A percentile compares a stretch with the other conserved stretches of the same genome.
These are phyloP conservation scores for Nigrospora sphaerica DNA, from an alignment of 2,329 filamentous ascomycete genomes.

Conservation along the genomic window DNA sequence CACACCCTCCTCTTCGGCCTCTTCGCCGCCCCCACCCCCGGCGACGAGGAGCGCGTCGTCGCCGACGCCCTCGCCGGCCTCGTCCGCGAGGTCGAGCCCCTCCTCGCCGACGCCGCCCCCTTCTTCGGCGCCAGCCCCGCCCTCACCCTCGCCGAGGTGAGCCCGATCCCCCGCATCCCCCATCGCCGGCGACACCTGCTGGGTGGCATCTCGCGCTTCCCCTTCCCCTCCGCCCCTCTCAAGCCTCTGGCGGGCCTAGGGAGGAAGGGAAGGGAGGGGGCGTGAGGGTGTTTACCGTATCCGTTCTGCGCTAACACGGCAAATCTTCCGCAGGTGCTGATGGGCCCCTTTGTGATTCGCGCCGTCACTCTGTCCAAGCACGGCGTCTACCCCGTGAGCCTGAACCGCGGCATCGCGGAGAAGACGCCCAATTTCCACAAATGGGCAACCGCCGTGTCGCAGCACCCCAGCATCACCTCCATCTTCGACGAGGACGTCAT, in stretches of 20 bases:
- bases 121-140: constrained; percentile 5
- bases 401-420: constrained; percentile 1
- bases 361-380: constrained; percentile 5
- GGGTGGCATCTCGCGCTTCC: too few species aligned
- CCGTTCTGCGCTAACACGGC: too few species aligned
- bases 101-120: constrained; percentile 4
- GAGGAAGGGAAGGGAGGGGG: not conserved
- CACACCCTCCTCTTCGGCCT: constrained; percentile 5
- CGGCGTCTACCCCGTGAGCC: constrained; percentile 4
- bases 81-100: constrained; percentile 5
- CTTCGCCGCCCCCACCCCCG: not conserved
- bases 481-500: constrained; percentile 7
- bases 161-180: not conserved
- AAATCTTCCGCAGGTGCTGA: not conserved
- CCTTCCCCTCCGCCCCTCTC: not conserved
- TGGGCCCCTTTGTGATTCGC: constrained; percentile 5
- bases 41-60: constrained; percentile 3
- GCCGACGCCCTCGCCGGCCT: constrained; percentile 2
- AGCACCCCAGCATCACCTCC: constrained; percentile 4
- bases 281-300: not conserved
- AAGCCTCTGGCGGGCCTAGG: not conserved
- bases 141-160: constrained; percentile 8
- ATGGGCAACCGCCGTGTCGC: constrained; percentile 5
- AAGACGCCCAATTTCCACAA: constrained; percentile 6
- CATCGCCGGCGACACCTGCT: too few species aligned